These are phyloP conservation scores for Wallemia mellicola DNA, from an alignment of 1,284 basidiomycete genomes.

Conservation along the genomic window DNA sequence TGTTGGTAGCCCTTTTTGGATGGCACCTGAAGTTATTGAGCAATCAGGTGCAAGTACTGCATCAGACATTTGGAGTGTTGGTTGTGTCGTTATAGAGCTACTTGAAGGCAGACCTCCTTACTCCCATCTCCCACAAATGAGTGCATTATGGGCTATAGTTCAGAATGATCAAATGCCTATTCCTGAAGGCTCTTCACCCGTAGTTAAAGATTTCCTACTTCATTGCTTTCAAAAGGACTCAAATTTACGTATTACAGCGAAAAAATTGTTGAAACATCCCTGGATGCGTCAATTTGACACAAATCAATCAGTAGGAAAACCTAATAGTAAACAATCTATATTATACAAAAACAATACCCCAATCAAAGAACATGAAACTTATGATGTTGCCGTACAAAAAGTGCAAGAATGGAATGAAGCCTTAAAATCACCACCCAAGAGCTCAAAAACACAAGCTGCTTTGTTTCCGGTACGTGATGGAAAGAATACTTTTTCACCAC, in stretches of 20 bases:
- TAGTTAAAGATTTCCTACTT: conserved; percentile 77
- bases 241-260: conserved; percentile 72
- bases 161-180: conserved; percentile 90
- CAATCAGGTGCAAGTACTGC: conserved; percentile 87
- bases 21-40: conserved; percentile 94
- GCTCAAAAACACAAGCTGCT: conserved; percentile 4
- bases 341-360: neutral
- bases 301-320: neutral
- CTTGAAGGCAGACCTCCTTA: conserved; percentile 88
- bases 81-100: conserved; percentile 85
- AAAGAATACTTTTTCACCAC: conserved; percentile 8
- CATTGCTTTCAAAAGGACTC: conserved; percentile 97
- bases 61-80: conserved; percentile 90
- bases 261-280: conserved; percentile 68
- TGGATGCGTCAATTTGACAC: conserved; percentile 39
- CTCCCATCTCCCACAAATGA: conserved; percentile 86
- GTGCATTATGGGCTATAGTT: conserved; percentile 85
- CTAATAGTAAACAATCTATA: neutral
- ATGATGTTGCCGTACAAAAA: conserved; percentile 71
- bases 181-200: conserved; percentile 60
- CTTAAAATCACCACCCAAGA: conserved; percentile 26
- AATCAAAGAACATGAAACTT: conserved; percentile 24
- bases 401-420: conserved; percentile 98
- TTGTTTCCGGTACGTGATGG: conserved; percentile 8
- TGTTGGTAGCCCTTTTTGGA: conserved; percentile 93